Conservation (phyloP, 257 asterid species). For the Avicennia marina region DNA sequence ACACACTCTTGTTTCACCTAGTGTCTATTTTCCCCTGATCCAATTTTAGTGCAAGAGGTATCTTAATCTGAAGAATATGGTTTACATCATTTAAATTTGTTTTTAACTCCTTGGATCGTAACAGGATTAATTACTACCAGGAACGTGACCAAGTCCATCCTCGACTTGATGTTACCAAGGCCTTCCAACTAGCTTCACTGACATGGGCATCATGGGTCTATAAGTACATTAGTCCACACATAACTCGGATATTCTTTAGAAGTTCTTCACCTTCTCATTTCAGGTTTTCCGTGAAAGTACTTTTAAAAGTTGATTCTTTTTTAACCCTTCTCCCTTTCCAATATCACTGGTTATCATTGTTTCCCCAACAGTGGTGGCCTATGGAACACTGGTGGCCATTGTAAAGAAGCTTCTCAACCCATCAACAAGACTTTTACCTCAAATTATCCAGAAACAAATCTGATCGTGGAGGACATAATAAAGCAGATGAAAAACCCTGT, state of each 20-base stretch:
- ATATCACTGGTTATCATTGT: background rate
- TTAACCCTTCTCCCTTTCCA: background rate
- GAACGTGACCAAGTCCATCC: conserved; percentile 71
- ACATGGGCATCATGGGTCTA: conserved; percentile 93
- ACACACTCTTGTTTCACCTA: background rate
- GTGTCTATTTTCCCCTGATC: too few relatives aligned
- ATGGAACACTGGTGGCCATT: conserved; percentile 91
- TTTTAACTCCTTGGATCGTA: background rate
- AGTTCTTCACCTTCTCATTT: conserved; percentile 95
- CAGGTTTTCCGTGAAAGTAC: conserved; percentile 60
- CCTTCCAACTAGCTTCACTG: conserved; percentile 56
- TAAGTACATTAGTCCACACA: conserved; percentile 53
- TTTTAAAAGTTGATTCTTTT: background rate
- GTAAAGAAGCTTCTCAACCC: conserved; percentile 70
- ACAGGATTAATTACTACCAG: conserved; percentile 85
- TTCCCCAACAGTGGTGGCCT: conserved; percentile 60
- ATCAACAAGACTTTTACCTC: conserved; percentile 29
- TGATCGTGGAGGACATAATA: conserved; percentile 50
- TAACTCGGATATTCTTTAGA: conserved; percentile 75
- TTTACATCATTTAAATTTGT: background rate
- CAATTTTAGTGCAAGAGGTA: too few relatives aligned
- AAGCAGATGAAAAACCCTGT: conserved; percentile 68
- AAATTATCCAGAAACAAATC: conserved; percentile 45
- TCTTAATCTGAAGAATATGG: too few relatives aligned
- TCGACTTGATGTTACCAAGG: conserved; percentile 59